A percentile compares a stretch with the other conserved stretches of the same genome.
These are phyloP conservation scores for Cardamine occulta DNA, from an alignment of 345 rosid species.

Conservation along the genomic window DNA sequence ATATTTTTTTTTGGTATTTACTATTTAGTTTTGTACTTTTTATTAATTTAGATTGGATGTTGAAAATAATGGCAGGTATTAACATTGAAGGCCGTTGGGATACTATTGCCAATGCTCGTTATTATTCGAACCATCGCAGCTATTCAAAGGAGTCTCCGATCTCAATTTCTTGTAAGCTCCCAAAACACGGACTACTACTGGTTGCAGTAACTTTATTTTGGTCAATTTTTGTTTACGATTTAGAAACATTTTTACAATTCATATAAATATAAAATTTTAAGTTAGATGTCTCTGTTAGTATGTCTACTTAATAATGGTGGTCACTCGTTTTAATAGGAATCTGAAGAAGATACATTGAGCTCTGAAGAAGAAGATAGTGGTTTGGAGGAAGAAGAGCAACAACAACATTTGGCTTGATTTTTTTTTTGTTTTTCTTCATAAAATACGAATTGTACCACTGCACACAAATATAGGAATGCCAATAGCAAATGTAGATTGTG, in stretches of 20 bases:
- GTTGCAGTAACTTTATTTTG: neutral
- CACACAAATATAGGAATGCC: neutral
- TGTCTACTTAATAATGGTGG: neutral
- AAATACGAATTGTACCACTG: neutral
- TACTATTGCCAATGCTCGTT: constrained; percentile 72
- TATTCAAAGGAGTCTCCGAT: constrained; percentile 52
- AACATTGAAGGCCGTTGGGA: constrained; percentile 66
- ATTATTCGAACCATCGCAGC: constrained; percentile 62
- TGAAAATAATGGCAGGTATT: constrained; percentile 54
- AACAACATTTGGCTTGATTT: constrained; percentile 41
- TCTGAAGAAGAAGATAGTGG: constrained; percentile 36
- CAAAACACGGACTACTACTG: neutral
- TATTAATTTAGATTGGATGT: neutral
- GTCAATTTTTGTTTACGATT: too few relatives aligned
- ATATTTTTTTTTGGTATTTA: neutral
- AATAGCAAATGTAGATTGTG: constrained; percentile 12
- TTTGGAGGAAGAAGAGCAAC: constrained; percentile 36
- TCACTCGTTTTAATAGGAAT: constrained; percentile 34
- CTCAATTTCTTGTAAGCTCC: constrained; percentile 51
- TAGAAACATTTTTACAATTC: too few relatives aligned
- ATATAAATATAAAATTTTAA: neutral
- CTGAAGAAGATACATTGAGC: constrained; percentile 36
- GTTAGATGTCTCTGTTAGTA: neutral
- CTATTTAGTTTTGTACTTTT: neutral
- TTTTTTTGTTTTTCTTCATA: neutral